Evolutionary conservation across 345 rosid species (phyloP).

Genomic region (Xanthoceras sorbifolium): DNA sequence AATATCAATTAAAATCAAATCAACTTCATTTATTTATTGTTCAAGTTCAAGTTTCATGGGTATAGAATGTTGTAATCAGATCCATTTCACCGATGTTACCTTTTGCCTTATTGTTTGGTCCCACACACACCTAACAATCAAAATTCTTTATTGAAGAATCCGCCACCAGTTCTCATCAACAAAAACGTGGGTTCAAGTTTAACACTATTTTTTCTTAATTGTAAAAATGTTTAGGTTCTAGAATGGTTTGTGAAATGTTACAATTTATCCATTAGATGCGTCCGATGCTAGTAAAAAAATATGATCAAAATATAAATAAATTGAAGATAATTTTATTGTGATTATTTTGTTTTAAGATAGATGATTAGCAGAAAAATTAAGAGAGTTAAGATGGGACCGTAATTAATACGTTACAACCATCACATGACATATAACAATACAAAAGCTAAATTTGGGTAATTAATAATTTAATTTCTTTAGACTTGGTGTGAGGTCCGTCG

Average conservation of each 20-base stretch:
- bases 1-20: not conserved
- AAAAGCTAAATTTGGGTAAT: not conserved
- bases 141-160: slow-evolving; percentile 9
- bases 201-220: too few relatives aligned
- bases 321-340: too few relatives aligned
- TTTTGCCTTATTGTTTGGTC: slow-evolving; percentile 21
- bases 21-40: not conserved
- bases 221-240: too few relatives aligned
- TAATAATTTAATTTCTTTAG: not conserved
- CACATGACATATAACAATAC: not conserved
- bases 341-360: too few relatives aligned
- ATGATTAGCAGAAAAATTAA: not conserved
- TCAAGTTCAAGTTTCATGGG: not conserved
- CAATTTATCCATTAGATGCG: too few relatives aligned
- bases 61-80: not conserved
- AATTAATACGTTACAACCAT: not conserved
- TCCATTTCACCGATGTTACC: slow-evolving; percentile 25
- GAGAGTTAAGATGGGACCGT: not conserved
- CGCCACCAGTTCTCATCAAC: not conserved
- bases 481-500: not conserved
- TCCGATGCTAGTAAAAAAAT: too few relatives aligned
- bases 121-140: slow-evolving; percentile 30
- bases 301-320: too few relatives aligned
- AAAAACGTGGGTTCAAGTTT: not conserved
- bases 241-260: too few relatives aligned